Percentiles rank a stretch among this genome's conserved stretches.
These are phyloP conservation scores for Clavispora santaluciae DNA, from an alignment of 805 yeast species.

Conservation along the genomic window DNA sequence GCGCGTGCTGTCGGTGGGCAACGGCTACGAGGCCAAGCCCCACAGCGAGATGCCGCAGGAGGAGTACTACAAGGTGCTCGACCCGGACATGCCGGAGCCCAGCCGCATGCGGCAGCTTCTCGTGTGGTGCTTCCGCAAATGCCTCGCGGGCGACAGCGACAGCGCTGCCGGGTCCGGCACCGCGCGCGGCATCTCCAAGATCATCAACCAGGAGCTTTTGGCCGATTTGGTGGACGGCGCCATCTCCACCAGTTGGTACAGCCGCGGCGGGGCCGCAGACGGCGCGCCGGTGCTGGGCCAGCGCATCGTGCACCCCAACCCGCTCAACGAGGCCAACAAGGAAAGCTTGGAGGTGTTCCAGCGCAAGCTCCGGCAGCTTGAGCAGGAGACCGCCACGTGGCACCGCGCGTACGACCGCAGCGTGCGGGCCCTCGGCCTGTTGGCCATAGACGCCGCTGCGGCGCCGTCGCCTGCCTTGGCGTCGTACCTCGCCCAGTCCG, in stretches of 20 bases:
- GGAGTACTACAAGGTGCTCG: slow-evolving; percentile 60
- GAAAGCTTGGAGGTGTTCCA: slow-evolving; percentile 44
- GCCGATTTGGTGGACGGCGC: slow-evolving; percentile 55
- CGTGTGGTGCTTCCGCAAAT: slow-evolving; percentile 61
- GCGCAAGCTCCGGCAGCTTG: slow-evolving; percentile 39
- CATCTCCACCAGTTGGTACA: slow-evolving; percentile 68
- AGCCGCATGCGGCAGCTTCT: slow-evolving; percentile 66
- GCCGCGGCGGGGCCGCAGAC: slow-evolving; percentile 23
- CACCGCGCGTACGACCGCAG: slow-evolving; percentile 22
- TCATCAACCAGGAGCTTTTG: slow-evolving; percentile 59
- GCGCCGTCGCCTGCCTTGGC: neutral
- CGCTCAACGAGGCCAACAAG: slow-evolving; percentile 50
- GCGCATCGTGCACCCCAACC: slow-evolving; percentile 48
- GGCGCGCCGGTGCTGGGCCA: slow-evolving; percentile 20
- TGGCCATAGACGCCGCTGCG: slow-evolving; percentile 1
- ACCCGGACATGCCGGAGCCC: slow-evolving; percentile 61
- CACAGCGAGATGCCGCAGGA: slow-evolving; percentile 53
- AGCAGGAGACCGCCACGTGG: slow-evolving; percentile 48
- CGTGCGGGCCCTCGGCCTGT: slow-evolving; percentile 13
- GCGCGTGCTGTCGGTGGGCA: slow-evolving; percentile 68
- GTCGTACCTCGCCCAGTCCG: neutral
- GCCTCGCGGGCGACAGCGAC: slow-evolving; percentile 29
- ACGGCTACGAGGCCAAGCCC: slow-evolving; percentile 64
- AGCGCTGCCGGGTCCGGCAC: slow-evolving; percentile 34
- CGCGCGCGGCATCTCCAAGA: slow-evolving; percentile 50